Evolutionary conservation across 805 yeast genomes (phyloP).

Genomic region (Hermanozyma aechmeae): DNA sequence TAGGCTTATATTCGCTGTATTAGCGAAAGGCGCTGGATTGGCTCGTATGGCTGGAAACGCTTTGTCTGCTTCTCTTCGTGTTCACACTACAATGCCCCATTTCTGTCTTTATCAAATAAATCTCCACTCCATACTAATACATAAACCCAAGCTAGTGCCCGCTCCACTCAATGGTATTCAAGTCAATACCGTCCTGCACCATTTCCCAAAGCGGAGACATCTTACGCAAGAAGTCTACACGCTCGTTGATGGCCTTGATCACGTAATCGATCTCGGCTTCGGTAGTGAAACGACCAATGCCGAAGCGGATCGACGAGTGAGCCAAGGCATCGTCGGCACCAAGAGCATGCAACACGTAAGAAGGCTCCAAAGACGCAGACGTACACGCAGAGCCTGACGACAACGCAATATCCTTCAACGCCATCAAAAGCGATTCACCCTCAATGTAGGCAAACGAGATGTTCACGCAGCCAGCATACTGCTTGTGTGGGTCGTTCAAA

Average conservation of each 20-base stretch:
- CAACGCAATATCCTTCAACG: conserved; percentile 91
- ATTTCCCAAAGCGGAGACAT: conserved; percentile 97
- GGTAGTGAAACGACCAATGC: conserved; percentile 94
- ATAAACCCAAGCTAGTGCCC: conserved; percentile 77
- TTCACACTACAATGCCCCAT: no score
- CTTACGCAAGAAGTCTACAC: conserved; percentile 87
- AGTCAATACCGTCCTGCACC: conserved; percentile 97
- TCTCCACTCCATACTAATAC: no score
- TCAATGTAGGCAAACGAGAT: conserved; percentile 95
- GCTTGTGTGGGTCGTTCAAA: conserved; percentile 32
- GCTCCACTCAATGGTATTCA: conserved; percentile 93
- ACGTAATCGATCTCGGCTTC: conserved; percentile 95
- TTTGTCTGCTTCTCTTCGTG: no score
- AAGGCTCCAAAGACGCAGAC: conserved; percentile 95
- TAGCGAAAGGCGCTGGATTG: no score
- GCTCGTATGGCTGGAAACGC: no score
- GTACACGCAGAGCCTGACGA: conserved; percentile 98
- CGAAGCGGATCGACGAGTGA: conserved; percentile 96
- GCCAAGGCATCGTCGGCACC: conserved; percentile 98
- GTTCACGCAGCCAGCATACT: conserved; percentile 90
- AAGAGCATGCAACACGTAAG: conserved; percentile 90
- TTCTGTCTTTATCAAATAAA: no score
- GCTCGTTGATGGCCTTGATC: conserved; percentile 73
- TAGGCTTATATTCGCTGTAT: no score
- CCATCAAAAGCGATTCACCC: conserved; percentile 97